These are phyloP conservation scores for Coprinopsis sp. DNA, from an alignment of 768 basidiomycete genomes.

Conservation along the genomic window DNA sequence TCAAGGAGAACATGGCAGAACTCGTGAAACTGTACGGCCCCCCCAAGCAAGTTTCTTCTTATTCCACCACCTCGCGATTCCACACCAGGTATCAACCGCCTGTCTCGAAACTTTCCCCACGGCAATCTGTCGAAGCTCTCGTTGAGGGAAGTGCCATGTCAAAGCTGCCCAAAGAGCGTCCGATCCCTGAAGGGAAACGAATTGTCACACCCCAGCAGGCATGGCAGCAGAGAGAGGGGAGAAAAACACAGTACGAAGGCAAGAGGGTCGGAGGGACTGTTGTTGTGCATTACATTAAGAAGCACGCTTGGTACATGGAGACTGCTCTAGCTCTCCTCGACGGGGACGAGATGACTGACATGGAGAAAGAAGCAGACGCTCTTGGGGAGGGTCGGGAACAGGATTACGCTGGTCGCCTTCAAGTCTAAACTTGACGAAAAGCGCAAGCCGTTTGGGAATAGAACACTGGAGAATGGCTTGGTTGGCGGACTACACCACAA, in stretches of 20 bases:
- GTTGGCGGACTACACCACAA: too few species aligned
- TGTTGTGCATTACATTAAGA: conserved; percentile 97
- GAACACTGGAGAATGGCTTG: too few species aligned
- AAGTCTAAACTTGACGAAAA: too few species aligned
- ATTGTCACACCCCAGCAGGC: conserved; percentile 60
- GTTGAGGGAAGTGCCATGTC: conserved; percentile 91
- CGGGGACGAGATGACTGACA: conserved; percentile 65
- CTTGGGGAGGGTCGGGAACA: neutral
- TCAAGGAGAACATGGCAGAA: too few species aligned
- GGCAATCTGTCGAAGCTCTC: conserved; percentile 82
- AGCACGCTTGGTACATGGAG: conserved; percentile 94
- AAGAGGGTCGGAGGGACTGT: conserved; percentile 86
- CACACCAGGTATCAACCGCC: conserved; percentile 72
- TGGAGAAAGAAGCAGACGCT: conserved; percentile 24
- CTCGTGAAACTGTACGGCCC: too few species aligned
- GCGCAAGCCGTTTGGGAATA: too few species aligned
- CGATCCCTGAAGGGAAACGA: conserved; percentile 40
- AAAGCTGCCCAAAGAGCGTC: conserved; percentile 47
- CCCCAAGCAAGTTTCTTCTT: too few species aligned
- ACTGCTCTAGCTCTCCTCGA: conserved; percentile 85
- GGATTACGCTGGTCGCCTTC: too few species aligned
- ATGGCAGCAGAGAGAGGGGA: conserved; percentile 72
- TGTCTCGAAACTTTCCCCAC: conserved; percentile 54
- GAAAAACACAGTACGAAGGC: conserved; percentile 56
- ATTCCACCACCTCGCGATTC: conserved; percentile 85